Evolutionary conservation across 768 basidiomycete genomes (phyloP).

Genomic region (Erythrobasidium yunnanense): DNA sequence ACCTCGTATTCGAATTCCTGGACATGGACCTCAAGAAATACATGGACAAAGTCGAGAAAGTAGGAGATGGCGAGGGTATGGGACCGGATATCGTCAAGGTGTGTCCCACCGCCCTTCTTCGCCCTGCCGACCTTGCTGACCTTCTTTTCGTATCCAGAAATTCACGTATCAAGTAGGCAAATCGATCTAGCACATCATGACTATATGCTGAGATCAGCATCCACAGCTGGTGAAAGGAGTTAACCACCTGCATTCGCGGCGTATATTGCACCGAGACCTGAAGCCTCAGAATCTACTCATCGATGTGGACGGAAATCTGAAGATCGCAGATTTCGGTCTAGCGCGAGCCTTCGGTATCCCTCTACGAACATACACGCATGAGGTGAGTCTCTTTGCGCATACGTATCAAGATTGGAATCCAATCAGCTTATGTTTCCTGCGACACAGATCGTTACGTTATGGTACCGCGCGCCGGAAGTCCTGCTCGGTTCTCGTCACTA

Average conservation of each 20-base stretch:
- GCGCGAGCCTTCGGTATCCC: slow-evolving; percentile 97
- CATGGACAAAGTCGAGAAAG: slow-evolving; percentile 74
- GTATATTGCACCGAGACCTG: slow-evolving; percentile 88
- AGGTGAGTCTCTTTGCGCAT: slow-evolving; percentile 49
- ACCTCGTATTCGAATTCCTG: slow-evolving; percentile 94
- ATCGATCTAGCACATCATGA: no score
- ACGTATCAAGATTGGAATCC: neutral
- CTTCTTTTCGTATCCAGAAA: slow-evolving; percentile 13
- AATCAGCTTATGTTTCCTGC: no score
- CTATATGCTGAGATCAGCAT: no score
- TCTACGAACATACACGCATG: slow-evolving; percentile 97
- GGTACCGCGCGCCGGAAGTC: slow-evolving; percentile 98
- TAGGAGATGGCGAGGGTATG: slow-evolving; percentile 42
- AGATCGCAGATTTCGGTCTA: slow-evolving; percentile 91
- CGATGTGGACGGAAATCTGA: slow-evolving; percentile 76
- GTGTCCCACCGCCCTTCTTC: neutral
- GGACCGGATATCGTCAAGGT: slow-evolving; percentile 62
- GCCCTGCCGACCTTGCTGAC: no score
- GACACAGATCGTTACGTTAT: slow-evolving; percentile 88
- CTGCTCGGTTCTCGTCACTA: slow-evolving; percentile 91
- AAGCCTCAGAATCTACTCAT: slow-evolving; percentile 81
- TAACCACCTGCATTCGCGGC: slow-evolving; percentile 85
- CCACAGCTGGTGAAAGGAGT: slow-evolving; percentile 83
- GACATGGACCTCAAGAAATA: slow-evolving; percentile 94
- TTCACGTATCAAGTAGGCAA: slow-evolving; percentile 24